phyloP scores from a whole-genome alignment of 495 filamentous ascomycete species.

The Xylaria intraflava region DNA sequence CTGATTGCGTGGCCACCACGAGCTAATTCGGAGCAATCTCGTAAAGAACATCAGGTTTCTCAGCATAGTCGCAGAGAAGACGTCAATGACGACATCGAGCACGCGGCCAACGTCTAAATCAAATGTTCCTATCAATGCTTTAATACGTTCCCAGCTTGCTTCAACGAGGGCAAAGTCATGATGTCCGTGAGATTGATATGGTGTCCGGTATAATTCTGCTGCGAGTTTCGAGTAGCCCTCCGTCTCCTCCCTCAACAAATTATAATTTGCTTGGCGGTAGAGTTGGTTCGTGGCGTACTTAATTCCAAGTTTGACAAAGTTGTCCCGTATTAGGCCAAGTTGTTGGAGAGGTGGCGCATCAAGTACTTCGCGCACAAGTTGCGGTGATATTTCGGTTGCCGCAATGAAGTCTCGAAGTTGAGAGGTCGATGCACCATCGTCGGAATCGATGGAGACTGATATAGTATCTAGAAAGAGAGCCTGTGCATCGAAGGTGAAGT shows the following conservation, averaged over 20 bases:
- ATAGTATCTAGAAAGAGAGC: conserved; percentile 76
- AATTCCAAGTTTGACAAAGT: conserved; percentile 74
- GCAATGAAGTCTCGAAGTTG: conserved; percentile 53
- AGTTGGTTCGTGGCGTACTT: conserved; percentile 85
- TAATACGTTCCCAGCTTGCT: conserved; percentile 57
- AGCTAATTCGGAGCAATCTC: conserved; percentile 81
- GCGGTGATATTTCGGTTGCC: conserved; percentile 62
- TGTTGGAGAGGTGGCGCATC: conserved; percentile 67
- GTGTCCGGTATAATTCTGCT: conserved; percentile 82
- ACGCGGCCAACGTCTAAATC: conserved; percentile 91
- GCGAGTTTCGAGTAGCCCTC: conserved; percentile 89
- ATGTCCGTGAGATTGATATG: conserved; percentile 38
- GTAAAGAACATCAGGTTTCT: conserved; percentile 88
- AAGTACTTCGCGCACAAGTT: conserved; percentile 73
- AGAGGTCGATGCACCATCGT: conserved; percentile 38
- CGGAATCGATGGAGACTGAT: conserved; percentile 66
- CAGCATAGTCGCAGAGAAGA: conserved; percentile 76
- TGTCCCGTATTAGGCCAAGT: conserved; percentile 72
- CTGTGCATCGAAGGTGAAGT: conserved; percentile 49
- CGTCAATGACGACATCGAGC: conserved; percentile 84
- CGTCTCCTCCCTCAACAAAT: conserved; percentile 88
- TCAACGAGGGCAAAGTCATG: conserved; percentile 29
- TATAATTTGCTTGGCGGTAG: conserved; percentile 95
- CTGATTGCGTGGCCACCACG: conserved; percentile 85
- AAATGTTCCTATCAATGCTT: conserved; percentile 86